A percentile compares a stretch with the other conserved stretches of the same genome.
Conservation (phyloP, 768 basidiomycete species). For the Naganishia onofrii region DNA sequence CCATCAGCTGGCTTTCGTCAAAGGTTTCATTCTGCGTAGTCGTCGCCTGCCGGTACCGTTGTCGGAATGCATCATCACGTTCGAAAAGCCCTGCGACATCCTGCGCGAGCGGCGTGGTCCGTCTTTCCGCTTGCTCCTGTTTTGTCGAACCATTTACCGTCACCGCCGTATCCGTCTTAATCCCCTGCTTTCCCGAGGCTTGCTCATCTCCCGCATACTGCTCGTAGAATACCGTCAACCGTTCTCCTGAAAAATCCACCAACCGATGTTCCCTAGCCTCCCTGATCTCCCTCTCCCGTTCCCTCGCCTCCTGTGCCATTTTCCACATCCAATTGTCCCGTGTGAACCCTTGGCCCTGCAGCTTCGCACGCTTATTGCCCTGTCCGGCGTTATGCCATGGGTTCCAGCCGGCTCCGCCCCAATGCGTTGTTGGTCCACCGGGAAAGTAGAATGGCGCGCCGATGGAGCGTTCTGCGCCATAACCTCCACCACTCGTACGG, state of each 20-base stretch:
- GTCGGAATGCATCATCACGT: conserved; percentile 23
- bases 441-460: conserved; percentile 75
- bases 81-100: conserved; percentile 28
- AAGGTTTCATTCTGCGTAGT: background rate
- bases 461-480: conserved; percentile 53
- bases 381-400: conserved; percentile 87
- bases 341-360: conserved; percentile 74
- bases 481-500: background rate
- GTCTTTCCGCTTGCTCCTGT: background rate
- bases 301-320: conserved; percentile 65
- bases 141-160: too few relatives aligned
- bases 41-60: background rate
- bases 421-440: conserved; percentile 88
- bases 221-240: conserved; percentile 20
- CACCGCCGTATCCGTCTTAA: background rate
- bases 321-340: conserved; percentile 91
- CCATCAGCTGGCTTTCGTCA: conserved; percentile 23
- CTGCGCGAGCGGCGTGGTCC: conserved; percentile 11
- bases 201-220: conserved; percentile 20
- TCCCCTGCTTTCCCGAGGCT: background rate
- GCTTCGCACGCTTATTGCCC: conserved; percentile 73
- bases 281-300: conserved; percentile 58
- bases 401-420: conserved; percentile 76
- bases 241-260: conserved; percentile 28
- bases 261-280: conserved; percentile 46